phyloP scores from a whole-genome alignment of 805 yeast species.

The Zygotorulaspora florentina region DNA sequence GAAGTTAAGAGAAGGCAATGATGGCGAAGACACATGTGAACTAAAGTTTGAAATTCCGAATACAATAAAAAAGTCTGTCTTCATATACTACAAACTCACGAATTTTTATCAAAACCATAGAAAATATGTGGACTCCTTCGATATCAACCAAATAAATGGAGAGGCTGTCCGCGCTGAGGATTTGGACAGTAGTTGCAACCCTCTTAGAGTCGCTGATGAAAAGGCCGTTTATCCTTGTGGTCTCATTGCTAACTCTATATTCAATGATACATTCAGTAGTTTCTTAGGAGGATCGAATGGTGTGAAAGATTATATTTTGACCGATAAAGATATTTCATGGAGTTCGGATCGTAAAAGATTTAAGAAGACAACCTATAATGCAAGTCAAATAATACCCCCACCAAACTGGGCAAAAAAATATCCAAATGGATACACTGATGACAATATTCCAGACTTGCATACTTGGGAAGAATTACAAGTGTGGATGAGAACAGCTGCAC shows the following conservation, averaged over 20 bases:
- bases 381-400: slow-evolving; percentile 68
- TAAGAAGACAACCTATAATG: slow-evolving; percentile 57
- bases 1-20: slow-evolving; percentile 44
- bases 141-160: slow-evolving; percentile 77
- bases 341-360: slow-evolving; percentile 58
- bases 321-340: slow-evolving; percentile 66
- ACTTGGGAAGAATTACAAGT: slow-evolving; percentile 70
- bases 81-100: slow-evolving; percentile 77
- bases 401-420: slow-evolving; percentile 72
- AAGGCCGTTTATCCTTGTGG: slow-evolving; percentile 72
- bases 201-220: slow-evolving; percentile 35
- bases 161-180: slow-evolving; percentile 51
- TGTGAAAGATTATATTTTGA: slow-evolving; percentile 38
- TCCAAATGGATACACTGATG: slow-evolving; percentile 70
- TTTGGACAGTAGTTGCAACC: slow-evolving; percentile 42
- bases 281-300: slow-evolving; percentile 40
- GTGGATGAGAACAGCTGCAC: slow-evolving; percentile 92
- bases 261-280: slow-evolving; percentile 66
- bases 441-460: slow-evolving; percentile 64
- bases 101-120: slow-evolving; percentile 94
- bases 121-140: slow-evolving; percentile 82
- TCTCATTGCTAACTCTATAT: slow-evolving; percentile 71
- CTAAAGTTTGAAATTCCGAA: slow-evolving; percentile 70
- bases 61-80: slow-evolving; percentile 66
- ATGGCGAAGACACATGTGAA: slow-evolving; percentile 48